Evolutionary conservation across 441 rosid species (phyloP), one percentile per base, ranked within the genome.

Genomic region (Jatropha podagrica): DNA sequence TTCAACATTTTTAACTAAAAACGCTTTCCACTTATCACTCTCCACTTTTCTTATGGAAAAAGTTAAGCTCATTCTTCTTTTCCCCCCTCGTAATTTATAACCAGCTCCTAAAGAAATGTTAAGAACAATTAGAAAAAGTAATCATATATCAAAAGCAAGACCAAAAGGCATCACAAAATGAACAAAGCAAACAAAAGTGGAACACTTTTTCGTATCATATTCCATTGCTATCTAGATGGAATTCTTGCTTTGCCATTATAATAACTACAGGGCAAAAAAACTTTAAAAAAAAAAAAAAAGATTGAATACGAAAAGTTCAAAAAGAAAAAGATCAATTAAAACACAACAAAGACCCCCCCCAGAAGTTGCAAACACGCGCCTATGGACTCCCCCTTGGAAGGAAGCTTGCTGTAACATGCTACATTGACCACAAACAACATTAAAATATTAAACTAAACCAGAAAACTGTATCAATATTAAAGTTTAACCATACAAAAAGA

Each of bases 171-270:
- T 41, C 69, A 65, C 18, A 74, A 65, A 80, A 80, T 72, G 76
- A 81, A 84, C 77, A 79, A 79, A 79, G 81, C 64, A 86, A 82
- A 82, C 76, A 77, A 78, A 83, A 68, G 80, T 66, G 68, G 49
- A 78, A 70, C 64, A 54, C 41, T 63, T 68, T 38, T 66, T 44
- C 17, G 60, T 59, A 83, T 70, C 78, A 81, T 73, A 85, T 81
- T 74, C 78, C 63, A 83, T 78, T 72, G 69, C 59, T 75, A 75
- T 72, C 26, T 41, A 5, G 17, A 46, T 41, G 61, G 74, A 66
- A 44, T 71, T 68, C 52, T n/a, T 42, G 26, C 26, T 61, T 23
- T 44, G 69, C 52, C 20, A 75, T 65, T 17, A 37, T 42, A 66
- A 60, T 76, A 75, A 60, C 62, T 72, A 54, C 65, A 79, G 81